Percentiles rank a stretch among this genome's conserved stretches.
These are phyloP conservation scores for Aspergillus ruber DNA, from an alignment of 2,329 filamentous ascomycete species.

Conservation along the genomic window DNA sequence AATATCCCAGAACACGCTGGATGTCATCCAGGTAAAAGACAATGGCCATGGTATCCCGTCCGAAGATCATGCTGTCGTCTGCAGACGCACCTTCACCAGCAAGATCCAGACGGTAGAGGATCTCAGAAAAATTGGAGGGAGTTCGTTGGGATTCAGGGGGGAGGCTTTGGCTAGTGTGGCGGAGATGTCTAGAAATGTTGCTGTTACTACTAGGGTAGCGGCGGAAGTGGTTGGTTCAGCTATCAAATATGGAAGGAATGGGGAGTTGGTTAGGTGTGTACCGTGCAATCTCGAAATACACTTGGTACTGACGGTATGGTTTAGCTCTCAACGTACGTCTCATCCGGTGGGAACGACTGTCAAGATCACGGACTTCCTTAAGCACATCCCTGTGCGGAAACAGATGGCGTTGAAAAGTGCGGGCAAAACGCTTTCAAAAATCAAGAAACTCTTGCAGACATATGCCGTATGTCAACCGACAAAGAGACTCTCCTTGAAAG, in stretches of 20 bases:
- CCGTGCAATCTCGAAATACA: background rate
- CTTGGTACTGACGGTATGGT: background rate
- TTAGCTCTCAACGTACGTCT: conserved; percentile 38
- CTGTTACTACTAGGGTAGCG: conserved; percentile 52
- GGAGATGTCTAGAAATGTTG: conserved; percentile 49
- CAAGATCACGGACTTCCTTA: conserved; percentile 51
- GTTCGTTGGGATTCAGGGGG: conserved; percentile 57
- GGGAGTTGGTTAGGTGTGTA: conserved; percentile 42
- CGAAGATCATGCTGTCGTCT: conserved; percentile 50
- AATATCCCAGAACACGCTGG: conserved; percentile 53
- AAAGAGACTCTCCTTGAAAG: conserved; percentile 50
- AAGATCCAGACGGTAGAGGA: conserved; percentile 56
- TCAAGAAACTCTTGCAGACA: conserved; percentile 50
- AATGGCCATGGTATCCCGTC: conserved; percentile 57
- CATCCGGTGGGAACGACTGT: conserved; percentile 58
- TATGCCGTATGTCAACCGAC: conserved; percentile 55
- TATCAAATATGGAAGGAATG: conserved; percentile 47
- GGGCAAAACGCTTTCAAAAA: conserved; percentile 43
- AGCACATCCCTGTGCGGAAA: conserved; percentile 53
- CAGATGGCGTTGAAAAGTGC: conserved; percentile 49
- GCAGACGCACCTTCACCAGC: conserved; percentile 56
- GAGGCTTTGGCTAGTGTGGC: conserved; percentile 58
- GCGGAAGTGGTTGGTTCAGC: conserved; percentile 49
- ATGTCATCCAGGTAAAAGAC: conserved; percentile 57
- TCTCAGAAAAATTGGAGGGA: conserved; percentile 48